phyloP scores from a whole-genome alignment of 225 moss, liverwort and hornwort genomes.

The Ulota crispa region DNA sequence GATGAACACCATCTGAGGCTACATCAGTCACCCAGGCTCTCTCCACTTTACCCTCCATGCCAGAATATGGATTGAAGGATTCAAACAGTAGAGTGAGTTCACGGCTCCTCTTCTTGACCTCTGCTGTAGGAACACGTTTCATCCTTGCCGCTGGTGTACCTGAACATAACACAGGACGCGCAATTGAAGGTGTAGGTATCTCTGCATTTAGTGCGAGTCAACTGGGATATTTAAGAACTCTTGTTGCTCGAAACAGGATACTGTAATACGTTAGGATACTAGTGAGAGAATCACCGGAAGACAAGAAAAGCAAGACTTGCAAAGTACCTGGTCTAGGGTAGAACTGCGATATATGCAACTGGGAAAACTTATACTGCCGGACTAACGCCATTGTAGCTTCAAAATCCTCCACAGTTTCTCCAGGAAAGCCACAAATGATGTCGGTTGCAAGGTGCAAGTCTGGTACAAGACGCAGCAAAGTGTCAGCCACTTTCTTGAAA shows the following conservation, averaged over 20 bases:
- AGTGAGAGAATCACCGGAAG: neutral
- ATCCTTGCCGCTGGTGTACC: conserved; percentile 95
- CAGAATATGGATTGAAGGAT: conserved; percentile 68
- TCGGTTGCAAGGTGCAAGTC: conserved; percentile 90
- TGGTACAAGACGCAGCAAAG: conserved; percentile 72
- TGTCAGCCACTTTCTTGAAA: conserved; percentile 81
- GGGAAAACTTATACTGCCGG: conserved; percentile 71
- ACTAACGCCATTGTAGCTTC: conserved; percentile 79
- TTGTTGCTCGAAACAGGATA: neutral
- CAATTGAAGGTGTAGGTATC: neutral
- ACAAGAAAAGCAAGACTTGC: neutral
- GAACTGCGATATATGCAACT: conserved; percentile 96
- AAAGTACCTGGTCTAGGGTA: conserved; percentile 88
- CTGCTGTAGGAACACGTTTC: conserved; percentile 83
- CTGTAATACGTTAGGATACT: neutral
- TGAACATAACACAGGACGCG: conserved; percentile 24
- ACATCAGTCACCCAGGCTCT: conserved; percentile 86
- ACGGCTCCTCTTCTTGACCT: conserved; percentile 91
- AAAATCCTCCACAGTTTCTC: conserved; percentile 82
- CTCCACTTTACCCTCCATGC: conserved; percentile 74
- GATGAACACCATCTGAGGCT: conserved; percentile 77
- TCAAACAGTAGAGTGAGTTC: conserved; percentile 79
- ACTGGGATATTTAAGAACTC: neutral
- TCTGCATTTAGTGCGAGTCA: neutral
- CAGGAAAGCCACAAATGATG: conserved; percentile 94